A percentile compares a stretch with the other conserved stretches of the same genome.
These are phyloP conservation scores for Citrus medica DNA, from an alignment of 345 rosid genomes.

Conservation along the genomic window DNA sequence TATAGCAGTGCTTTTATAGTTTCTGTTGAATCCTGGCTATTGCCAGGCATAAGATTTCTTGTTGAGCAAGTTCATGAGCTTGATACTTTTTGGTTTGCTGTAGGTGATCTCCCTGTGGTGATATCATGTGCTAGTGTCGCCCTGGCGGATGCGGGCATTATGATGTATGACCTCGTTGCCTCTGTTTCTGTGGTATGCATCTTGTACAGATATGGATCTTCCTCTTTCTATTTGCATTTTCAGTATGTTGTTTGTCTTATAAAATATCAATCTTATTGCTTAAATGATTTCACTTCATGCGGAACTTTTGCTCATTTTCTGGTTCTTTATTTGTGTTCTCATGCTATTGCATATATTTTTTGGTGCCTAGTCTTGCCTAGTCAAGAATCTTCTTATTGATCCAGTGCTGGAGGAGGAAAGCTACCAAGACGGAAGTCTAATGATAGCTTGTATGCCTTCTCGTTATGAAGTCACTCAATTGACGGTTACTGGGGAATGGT, in stretches of 20 bases:
- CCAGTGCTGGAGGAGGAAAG: conserved; percentile 83
- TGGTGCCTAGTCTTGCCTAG: conserved; percentile 63
- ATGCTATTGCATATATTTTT: conserved; percentile 7
- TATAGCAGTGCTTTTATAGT: not conserved
- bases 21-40: conserved; percentile 1
- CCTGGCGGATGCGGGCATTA: conserved; percentile 92
- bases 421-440: conserved; percentile 80
- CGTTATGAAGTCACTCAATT: conserved; percentile 87
- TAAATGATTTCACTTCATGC: not conserved
- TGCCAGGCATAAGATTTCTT: not conserved
- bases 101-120: conserved; percentile 91
- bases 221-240: not conserved
- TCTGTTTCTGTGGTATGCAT: conserved; percentile 84
- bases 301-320: not conserved
- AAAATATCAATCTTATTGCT: not conserved
- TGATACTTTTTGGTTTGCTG: conserved; percentile 5
- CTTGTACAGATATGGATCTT: not conserved
- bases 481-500: conserved; percentile 82
- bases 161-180: conserved; percentile 93
- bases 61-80: conserved; percentile 5
- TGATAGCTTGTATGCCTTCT: conserved; percentile 88
- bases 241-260: not conserved
- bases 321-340: not conserved
- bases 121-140: conserved; percentile 97
- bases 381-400: conserved; percentile 73